phyloP scores from a whole-genome alignment of 257 asterid genomes.

The Capsicum pubescens region DNA sequence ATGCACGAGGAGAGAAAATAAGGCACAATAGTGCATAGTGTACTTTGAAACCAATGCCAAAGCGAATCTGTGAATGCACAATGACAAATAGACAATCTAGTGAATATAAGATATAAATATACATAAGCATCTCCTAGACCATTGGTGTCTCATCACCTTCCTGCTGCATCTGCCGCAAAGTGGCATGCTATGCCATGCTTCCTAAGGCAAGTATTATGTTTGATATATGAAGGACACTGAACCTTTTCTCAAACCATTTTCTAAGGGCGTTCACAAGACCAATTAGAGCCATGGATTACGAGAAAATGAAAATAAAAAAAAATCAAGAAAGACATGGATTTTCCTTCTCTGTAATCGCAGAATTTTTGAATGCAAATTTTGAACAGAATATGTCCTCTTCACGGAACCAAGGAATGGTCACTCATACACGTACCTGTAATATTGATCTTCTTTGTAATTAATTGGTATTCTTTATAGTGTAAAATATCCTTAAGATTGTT shows the following conservation, averaged over 20 bases:
- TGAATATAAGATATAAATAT: slow-evolving; percentile 74
- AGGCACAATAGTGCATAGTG: slow-evolving; percentile 90
- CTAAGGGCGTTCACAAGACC: slow-evolving; percentile 82
- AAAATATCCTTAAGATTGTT: no score
- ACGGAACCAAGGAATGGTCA: no score
- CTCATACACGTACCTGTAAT: no score
- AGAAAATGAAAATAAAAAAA: no score
- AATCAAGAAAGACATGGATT: no score
- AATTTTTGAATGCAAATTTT: no score
- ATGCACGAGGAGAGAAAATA: slow-evolving; percentile 91
- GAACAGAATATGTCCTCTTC: no score
- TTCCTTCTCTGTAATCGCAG: no score
- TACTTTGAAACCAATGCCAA: slow-evolving; percentile 70
- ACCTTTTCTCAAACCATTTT: slow-evolving; percentile 90
- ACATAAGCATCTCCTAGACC: slow-evolving; percentile 99
- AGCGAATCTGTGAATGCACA: slow-evolving; percentile 66
- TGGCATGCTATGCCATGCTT: slow-evolving; percentile 87
- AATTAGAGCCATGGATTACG: slow-evolving; percentile 54
- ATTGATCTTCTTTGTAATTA: no score
- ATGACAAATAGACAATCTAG: slow-evolving; percentile 51
- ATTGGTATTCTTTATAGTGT: no score
- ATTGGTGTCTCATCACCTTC: slow-evolving; percentile 98
- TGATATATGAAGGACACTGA: slow-evolving; percentile 88
- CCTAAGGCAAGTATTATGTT: slow-evolving; percentile 90
- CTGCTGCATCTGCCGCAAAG: slow-evolving; percentile 87